These are phyloP conservation scores for Petrea volubilis DNA, from an alignment of 257 asterid genomes.

Conservation along the genomic window DNA sequence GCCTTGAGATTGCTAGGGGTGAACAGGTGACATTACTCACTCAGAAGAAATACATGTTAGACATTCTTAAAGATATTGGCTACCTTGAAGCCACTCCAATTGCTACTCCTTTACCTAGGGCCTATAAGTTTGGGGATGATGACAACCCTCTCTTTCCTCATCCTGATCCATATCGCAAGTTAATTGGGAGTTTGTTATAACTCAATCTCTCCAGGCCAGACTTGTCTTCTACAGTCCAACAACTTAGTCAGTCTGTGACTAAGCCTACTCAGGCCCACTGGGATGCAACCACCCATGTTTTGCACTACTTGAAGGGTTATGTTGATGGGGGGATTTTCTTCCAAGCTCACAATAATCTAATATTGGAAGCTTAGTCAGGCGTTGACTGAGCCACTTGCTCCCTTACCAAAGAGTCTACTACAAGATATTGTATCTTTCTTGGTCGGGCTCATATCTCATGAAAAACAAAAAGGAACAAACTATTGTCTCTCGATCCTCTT, in stretches of 20 bases:
- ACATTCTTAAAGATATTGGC: neutral
- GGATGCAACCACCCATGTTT: neutral
- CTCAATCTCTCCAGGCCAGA: neutral
- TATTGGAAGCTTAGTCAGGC: neutral
- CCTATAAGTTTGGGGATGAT: neutral
- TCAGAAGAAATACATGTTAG: neutral
- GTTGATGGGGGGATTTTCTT: neutral
- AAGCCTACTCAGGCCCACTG: neutral
- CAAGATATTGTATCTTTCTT: neutral
- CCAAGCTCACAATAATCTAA: fast-evolving
- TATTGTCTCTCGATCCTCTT: neutral
- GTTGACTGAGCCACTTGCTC: neutral
- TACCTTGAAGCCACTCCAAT: neutral
- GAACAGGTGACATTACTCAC: neutral
- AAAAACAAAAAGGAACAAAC: neutral
- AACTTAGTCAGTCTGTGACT: neutral
- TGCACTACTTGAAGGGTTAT: neutral
- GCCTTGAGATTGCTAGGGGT: neutral
- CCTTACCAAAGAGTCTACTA: neutral
- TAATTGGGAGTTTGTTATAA: neutral
- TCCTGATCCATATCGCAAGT: neutral
- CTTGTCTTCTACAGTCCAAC: neutral
- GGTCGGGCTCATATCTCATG: neutral
- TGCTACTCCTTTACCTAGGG: neutral
- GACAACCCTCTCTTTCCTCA: neutral